Conservation (phyloP, 1,284 basidiomycete genomes). For the Melampsora medusae region DNA sequence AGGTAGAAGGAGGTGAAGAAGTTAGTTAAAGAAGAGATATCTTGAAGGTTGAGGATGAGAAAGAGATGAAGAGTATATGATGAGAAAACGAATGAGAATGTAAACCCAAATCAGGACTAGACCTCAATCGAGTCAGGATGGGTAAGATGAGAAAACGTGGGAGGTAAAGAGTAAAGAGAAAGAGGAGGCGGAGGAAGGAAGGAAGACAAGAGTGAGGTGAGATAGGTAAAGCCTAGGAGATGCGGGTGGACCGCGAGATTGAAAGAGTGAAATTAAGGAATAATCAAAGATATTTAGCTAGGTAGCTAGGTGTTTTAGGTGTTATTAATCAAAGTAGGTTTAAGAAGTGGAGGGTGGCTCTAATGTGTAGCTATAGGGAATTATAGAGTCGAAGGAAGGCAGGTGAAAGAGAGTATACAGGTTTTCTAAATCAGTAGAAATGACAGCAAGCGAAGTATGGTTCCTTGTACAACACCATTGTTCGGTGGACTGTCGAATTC, state of each 20-base stretch:
- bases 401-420: no score
- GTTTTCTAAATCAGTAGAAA: no score
- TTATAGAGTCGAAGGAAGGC: no score
- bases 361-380: no score
- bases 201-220: not conserved
- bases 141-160: not conserved
- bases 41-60: constrained; percentile 9
- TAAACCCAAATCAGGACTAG: constrained; percentile 14
- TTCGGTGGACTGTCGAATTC: no score
- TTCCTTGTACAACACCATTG: no score
- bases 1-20: not conserved
- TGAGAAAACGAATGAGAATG: constrained; percentile 4
- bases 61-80: not conserved
- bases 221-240: not conserved
- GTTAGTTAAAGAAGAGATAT: not conserved
- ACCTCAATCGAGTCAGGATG: constrained; percentile 10
- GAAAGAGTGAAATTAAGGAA: no score
- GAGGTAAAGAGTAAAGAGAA: constrained; percentile 2
- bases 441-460: no score
- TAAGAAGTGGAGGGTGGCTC: no score
- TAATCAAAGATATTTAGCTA: no score
- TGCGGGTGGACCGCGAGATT: not conserved
- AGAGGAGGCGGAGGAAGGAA: not conserved
- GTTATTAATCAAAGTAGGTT: no score
- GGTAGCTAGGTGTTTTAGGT: no score